Evolutionary conservation across 1,139 yeast species (phyloP), one percentile per base, ranked within the genome.

Genomic region (Blastobotrys ciferrii): DNA sequence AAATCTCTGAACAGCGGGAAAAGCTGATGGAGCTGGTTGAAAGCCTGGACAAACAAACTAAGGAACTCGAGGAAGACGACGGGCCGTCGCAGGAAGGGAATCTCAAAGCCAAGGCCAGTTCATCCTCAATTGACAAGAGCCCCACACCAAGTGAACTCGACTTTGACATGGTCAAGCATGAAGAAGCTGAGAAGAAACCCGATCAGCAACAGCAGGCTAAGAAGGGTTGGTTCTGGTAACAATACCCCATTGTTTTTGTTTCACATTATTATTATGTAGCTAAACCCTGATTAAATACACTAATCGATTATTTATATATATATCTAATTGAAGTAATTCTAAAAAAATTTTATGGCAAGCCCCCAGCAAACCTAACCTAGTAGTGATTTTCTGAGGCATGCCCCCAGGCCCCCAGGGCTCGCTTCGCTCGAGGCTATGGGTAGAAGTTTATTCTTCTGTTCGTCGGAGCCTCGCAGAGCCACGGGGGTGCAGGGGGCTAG

Each of bases 161-260:
- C 28, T 61, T 60, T 50, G 64, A 61, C 39, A 47, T 60, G 12
- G 63, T 61, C 32, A 54, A 55, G 45, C 46, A 45, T 11, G 63
- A 60, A 35, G 65, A 61, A 32, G 53, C 54, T 11, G 36, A 28
- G 14, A 45, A 42, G 40, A 43, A 39, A 19, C 38, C 42, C n/a
- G 45, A 38, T 17, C 45, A 42, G 28, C 39, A 25, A 11, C n/a
- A 14, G 20, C 25, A 23, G 7, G 13, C 36, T 6, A 43, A 43
- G 35, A 52, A 47, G 33, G 54, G 57, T 18, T 57, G 60, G 60
- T 52, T 57, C 36, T 43, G 56, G 47, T 57, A 52, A 54, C 4
- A 12, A 15, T 17, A 17, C 32, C 35, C 6, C 28, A 23, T 36
- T 46, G 3, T 40, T 45, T 39, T 17, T 36, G 18, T 43, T 38